A percentile compares a stretch with the other conserved stretches of the same genome.
Conservation (phyloP, 768 basidiomycete genomes). For the Pleurotus sapidus region DNA sequence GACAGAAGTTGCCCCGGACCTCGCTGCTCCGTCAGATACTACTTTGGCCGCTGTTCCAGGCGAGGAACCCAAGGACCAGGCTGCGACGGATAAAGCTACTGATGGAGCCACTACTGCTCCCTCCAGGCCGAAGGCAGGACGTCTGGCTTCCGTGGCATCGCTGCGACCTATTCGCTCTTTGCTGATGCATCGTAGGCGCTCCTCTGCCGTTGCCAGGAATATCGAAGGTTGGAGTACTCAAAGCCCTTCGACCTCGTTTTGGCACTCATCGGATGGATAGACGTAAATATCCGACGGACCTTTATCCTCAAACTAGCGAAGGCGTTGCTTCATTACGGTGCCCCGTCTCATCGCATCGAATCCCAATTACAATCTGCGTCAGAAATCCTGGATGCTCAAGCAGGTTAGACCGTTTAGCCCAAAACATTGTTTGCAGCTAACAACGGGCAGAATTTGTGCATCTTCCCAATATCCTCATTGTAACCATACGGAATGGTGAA, state of each 20-base stretch:
- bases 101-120: background rate
- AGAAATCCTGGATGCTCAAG: slow-evolving; percentile 71
- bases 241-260: too few species aligned
- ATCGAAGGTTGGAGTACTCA: slow-evolving; percentile 36
- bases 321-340: slow-evolving; percentile 87
- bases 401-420: slow-evolving; percentile 34
- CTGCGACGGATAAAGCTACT: background rate
- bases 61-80: background rate
- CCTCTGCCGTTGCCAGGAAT: slow-evolving; percentile 38
- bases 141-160: slow-evolving; percentile 3
- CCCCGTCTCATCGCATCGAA: slow-evolving; percentile 93
- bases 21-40: background rate
- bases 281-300: slow-evolving; percentile 48
- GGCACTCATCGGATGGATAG: slow-evolving; percentile 21
- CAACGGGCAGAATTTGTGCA: slow-evolving; percentile 70
- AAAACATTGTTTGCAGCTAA: background rate
- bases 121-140: background rate
- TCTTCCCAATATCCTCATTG: slow-evolving; percentile 74
- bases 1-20: background rate
- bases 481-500: slow-evolving; percentile 77
- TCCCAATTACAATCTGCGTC: slow-evolving; percentile 83
- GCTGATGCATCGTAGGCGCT: slow-evolving; percentile 28
- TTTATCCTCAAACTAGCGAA: slow-evolving; percentile 87
- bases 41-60: background rate
- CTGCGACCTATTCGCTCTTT: slow-evolving; percentile 20